A percentile compares a stretch with the other conserved stretches of the same genome.
phyloP scores from a whole-genome alignment of 225 moss, liverwort and hornwort genomes.

The Physcomitrellopsis africana region DNA sequence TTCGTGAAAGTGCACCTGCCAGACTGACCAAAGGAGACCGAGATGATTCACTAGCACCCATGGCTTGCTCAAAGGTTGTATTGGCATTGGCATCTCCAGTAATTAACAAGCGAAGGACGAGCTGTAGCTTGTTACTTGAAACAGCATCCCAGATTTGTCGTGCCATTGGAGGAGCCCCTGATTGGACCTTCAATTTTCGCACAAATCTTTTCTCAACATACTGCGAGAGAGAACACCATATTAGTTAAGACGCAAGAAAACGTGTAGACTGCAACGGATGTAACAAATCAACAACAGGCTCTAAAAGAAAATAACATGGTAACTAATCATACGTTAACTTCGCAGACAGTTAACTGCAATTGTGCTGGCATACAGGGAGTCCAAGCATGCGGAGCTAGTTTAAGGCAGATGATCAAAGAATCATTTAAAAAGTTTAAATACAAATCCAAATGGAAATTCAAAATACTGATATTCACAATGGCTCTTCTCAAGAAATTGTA shows the following conservation, averaged over 20 bases:
- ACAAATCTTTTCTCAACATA: slow-evolving; percentile 73
- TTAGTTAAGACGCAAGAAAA: slow-evolving; percentile 12
- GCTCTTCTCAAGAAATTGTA: slow-evolving; percentile 8
- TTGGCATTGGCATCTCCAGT: slow-evolving; percentile 63
- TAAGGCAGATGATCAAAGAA: not conserved
- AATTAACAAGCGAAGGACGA: slow-evolving; percentile 66
- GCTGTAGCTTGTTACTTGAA: slow-evolving; percentile 55
- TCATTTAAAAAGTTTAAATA: not conserved
- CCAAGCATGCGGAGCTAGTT: not conserved
- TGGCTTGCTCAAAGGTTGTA: slow-evolving; percentile 76
- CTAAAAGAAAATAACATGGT: not conserved
- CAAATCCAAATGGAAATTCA: not conserved
- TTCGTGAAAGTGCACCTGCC: slow-evolving; percentile 41
- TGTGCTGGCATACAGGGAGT: not conserved
- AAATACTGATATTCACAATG: slow-evolving; percentile 3
- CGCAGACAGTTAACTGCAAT: slow-evolving; percentile 12
- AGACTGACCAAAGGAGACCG: slow-evolving; percentile 39
- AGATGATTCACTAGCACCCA: slow-evolving; percentile 32
- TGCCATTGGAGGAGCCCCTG: slow-evolving; percentile 49
- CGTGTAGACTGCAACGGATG: slow-evolving; percentile 1
- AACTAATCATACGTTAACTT: too few relatives aligned
- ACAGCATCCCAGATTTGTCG: slow-evolving; percentile 74
- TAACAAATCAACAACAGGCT: not conserved
- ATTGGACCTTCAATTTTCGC: slow-evolving; percentile 38
- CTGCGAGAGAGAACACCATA: slow-evolving; percentile 39